Base-by-base conservation (phyloP, 306 rosid species). In the Acacia crassicarpa region DNA sequence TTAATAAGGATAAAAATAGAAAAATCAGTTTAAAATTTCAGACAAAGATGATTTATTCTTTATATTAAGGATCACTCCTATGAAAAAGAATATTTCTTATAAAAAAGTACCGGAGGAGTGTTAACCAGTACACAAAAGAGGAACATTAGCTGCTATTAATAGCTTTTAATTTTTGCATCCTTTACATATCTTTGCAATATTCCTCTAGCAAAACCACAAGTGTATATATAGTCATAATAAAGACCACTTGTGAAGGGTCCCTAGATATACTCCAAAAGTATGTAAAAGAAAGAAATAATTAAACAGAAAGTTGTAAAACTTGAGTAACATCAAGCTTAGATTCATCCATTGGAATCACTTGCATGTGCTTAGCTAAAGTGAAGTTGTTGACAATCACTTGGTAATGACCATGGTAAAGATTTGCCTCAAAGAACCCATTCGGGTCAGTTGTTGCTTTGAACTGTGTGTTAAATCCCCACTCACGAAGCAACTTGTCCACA, bases 401-500 rank as follows among this genome's bases (percentile, higher is more conserved):
- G 35, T 86, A 86, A 5, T 77, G 54, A 0, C 89, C 89, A 78
- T 81, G 85, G 9, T 67, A 83, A 30, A 86, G 85, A 1, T 78
- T n/a, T 7, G 63, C 16, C 51, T 78, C 51, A 51, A 83, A 43
- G 61, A 67, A 74, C 0, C 89, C 85, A 59, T 81, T 83, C 43
- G 65, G 35, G 53, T 86, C 79, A 12, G 87, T 86, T 0, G 8
- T 80, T n/a, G 61, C 81, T 58, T 33, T 72, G 23, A 75, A 8
- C 15, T 9, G 14, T 22, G 32, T n/a, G 32, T 6, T 46, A 17
- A 20, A 43, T 0, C 91, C 93, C 97, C 93, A 94, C 70, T 91
- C 92, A 33, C 5, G 22, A 35, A 92, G 35, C 8, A 94, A 35
- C 84, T 77, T 92, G 86, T 94, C 98, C 6, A 94, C 93, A 70